A percentile compares a stretch with the other conserved stretches of the same genome.
Evolutionary conservation across 2,329 filamentous ascomycete genomes (phyloP).

Genomic region (Periconia digitata): DNA sequence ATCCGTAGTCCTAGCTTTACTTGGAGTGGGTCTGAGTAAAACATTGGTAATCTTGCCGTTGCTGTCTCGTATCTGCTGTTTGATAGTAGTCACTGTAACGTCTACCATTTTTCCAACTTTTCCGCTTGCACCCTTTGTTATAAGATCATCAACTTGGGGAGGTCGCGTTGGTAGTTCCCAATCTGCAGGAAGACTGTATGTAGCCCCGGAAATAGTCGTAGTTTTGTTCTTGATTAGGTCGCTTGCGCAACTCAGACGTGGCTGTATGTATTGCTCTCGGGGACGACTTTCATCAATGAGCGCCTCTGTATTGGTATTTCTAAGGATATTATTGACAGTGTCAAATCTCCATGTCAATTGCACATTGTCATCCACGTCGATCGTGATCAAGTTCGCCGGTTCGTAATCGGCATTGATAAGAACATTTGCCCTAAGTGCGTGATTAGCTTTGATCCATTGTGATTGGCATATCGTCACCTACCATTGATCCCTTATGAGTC

Average conservation of each 20-base stretch:
- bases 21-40: slow-evolving; percentile 10
- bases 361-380: slow-evolving; percentile 4
- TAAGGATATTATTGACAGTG: slow-evolving; percentile 6
- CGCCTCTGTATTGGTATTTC: slow-evolving; percentile 2
- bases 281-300: slow-evolving; percentile 5
- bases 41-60: slow-evolving; percentile 6
- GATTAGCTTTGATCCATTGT: too few relatives aligned
- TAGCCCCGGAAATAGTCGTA: background rate
- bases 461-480: too few relatives aligned
- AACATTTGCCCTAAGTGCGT: too few relatives aligned
- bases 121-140: slow-evolving; percentile 11
- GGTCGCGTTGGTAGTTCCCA: slow-evolving; percentile 14
- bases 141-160: slow-evolving; percentile 9
- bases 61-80: slow-evolving; percentile 8
- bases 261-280: background rate
- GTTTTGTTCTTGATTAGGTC: background rate
- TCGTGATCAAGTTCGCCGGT: too few relatives aligned
- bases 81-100: slow-evolving; percentile 12
- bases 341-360: slow-evolving; percentile 12
- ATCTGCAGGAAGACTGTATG: slow-evolving; percentile 10
- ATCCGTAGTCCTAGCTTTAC: slow-evolving; percentile 1
- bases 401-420: too few relatives aligned
- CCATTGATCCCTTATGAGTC: too few relatives aligned
- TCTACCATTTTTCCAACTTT: slow-evolving; percentile 17
- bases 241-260: background rate